phyloP scores from a whole-genome alignment of 495 filamentous ascomycete species.

The Acidomyces sp. region DNA sequence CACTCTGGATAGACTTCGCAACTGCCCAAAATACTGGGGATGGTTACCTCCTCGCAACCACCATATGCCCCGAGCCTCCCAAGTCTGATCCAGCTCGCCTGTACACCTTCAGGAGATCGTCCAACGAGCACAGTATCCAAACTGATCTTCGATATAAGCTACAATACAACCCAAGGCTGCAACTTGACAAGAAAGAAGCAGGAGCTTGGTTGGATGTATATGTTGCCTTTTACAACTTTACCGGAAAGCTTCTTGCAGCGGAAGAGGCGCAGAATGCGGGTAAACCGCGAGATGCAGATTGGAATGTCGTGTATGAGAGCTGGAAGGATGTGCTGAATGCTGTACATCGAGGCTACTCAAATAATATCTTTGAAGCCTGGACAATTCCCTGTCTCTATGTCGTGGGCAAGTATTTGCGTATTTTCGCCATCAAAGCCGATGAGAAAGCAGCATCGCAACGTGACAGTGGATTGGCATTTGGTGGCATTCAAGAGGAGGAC shows the following conservation, averaged over 20 bases:
- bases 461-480: slow-evolving; percentile 34
- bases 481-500: slow-evolving; percentile 47
- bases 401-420: slow-evolving; percentile 65
- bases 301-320: slow-evolving; percentile 61
- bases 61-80: slow-evolving; percentile 53
- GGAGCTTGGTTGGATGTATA: slow-evolving; percentile 75
- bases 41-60: slow-evolving; percentile 54
- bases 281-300: slow-evolving; percentile 37
- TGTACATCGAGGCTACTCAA: slow-evolving; percentile 63
- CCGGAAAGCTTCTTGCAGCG: slow-evolving; percentile 39
- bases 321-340: slow-evolving; percentile 69
- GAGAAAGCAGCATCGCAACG: slow-evolving; percentile 36
- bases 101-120: slow-evolving; percentile 44
- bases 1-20: slow-evolving; percentile 47
- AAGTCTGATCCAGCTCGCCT: slow-evolving; percentile 44
- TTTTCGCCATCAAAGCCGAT: slow-evolving; percentile 84
- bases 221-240: slow-evolving; percentile 65
- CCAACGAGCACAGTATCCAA: slow-evolving; percentile 42
- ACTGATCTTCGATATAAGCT: slow-evolving; percentile 48
- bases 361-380: slow-evolving; percentile 61
- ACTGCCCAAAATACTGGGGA: slow-evolving; percentile 22
- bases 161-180: slow-evolving; percentile 40
- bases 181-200: slow-evolving; percentile 49
- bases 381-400: slow-evolving; percentile 79
- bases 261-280: slow-evolving; percentile 28